Conservation (phyloP, 1,139 yeast species). For the Debaryomyces sp. region DNA sequence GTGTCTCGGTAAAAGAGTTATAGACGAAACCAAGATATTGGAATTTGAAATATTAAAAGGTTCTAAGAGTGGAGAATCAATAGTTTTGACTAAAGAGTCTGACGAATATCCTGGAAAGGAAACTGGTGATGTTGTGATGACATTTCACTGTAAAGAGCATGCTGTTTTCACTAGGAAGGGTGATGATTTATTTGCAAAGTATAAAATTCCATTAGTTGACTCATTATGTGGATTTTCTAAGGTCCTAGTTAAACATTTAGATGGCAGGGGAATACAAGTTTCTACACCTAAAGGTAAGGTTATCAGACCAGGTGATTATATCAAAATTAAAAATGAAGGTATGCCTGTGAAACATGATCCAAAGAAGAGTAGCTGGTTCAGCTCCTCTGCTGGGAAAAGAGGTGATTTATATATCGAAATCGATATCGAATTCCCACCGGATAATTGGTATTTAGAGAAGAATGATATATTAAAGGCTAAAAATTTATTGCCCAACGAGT, state of each 20-base stretch:
- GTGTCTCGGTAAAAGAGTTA: conserved; percentile 68
- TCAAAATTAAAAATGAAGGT: conserved; percentile 77
- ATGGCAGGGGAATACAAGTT: conserved; percentile 71
- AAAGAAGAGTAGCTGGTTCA: conserved; percentile 35
- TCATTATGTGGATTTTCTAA: conserved; percentile 81
- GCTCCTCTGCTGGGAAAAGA: conserved; percentile 27
- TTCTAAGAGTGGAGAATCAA: conserved; percentile 58
- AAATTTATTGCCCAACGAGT: conserved; percentile 55
- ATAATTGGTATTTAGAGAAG: conserved; percentile 75
- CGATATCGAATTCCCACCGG: conserved; percentile 80
- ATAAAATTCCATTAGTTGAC: conserved; percentile 71
- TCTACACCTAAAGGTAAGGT: conserved; percentile 77
- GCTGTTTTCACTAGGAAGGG: conserved; percentile 57
- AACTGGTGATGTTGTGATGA: conserved; percentile 79
- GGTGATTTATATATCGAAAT: conserved; percentile 80
- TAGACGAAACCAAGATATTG: conserved; percentile 69
- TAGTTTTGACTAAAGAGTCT: conserved; percentile 69
- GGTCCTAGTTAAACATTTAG: conserved; percentile 72
- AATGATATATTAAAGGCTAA: conserved; percentile 57
- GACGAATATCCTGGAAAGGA: conserved; percentile 76
- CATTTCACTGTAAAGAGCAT: conserved; percentile 52
- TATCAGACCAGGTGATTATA: conserved; percentile 71
- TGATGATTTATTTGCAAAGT: conserved; percentile 63
- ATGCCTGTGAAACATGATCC: conserved; percentile 64
- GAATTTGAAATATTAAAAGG: conserved; percentile 84